Base-by-base conservation (phyloP, 1,139 yeast species). In the Spencermartinsiella ligniputridi region DNA sequence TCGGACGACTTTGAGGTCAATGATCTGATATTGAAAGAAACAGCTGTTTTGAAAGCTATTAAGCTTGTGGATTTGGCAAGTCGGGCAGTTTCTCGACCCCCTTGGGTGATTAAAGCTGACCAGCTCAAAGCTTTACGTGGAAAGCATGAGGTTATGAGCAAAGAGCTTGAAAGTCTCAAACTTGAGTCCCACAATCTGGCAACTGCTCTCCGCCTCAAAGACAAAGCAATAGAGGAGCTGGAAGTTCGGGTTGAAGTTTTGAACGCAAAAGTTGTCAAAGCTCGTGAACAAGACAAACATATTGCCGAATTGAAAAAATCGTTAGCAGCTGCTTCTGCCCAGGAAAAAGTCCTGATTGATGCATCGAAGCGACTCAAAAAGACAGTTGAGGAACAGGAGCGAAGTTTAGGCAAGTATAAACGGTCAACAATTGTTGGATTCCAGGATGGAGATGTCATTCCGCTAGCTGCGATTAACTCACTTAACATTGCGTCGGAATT, bases 161-260 rank as follows among this genome's bases (percentile, higher is more conserved):
- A 46, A 4, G 59, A 59, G 37, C 49, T 63, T 13, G 53, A 42
- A 11, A 42, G 40, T 13, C 48, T 63, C 11, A 54, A 53, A n/a
- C 24, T 39, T 3, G 61, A 60, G 35, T 49, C 52, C 18, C 53
- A 53, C 27, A 47, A 52, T 30, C 50, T 61, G 19, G 55, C 58
- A 3, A 48, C 60, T 0, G 46, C 51, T 4, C 44, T 59, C 17
- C 46, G 60, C 15, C 62, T 63, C 18, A 67, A 69, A 35, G 75
- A 73, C 37, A 60, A 60, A 37, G 50, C 57, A 15, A 61, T 76
- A 11, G 70, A 70, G 40, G 78, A 76, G 37, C 58, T 74, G 19
- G 67, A 69, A 30, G 65, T 75, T 48, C 76, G 73, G 47, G 61
- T 75, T 8, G 66, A 67, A 8, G 58, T 72, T 12, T 56, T 74